Evolutionary conservation across 805 yeast species (phyloP).

Genomic region (Limtongia smithiae): DNA sequence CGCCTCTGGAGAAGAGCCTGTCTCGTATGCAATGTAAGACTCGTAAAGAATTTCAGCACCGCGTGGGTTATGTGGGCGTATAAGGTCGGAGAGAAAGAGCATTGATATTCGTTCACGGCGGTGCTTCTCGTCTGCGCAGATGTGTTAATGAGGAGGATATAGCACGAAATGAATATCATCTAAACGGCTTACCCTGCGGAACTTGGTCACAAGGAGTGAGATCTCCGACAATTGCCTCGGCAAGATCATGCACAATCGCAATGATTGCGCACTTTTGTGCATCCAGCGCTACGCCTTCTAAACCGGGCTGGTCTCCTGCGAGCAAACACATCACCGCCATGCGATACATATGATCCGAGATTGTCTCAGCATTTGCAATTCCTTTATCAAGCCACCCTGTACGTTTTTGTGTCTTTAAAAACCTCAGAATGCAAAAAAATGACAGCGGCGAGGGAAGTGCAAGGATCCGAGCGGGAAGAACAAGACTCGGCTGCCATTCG

Average conservation of each 20-base stretch:
- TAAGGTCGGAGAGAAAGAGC: slow-evolving; percentile 55
- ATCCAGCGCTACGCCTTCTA: slow-evolving; percentile 45
- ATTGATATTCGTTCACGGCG: slow-evolving; percentile 75
- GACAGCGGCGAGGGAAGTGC: slow-evolving; percentile 26
- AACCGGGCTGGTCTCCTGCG: slow-evolving; percentile 39
- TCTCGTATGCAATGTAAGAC: slow-evolving; percentile 87
- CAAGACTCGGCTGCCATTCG: slow-evolving; percentile 31
- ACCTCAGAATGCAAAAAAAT: slow-evolving; percentile 24
- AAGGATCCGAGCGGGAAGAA: slow-evolving; percentile 45
- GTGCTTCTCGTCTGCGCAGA: slow-evolving; percentile 65
- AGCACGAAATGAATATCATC: not conserved
- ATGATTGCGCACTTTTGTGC: slow-evolving; percentile 73
- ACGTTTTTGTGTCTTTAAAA: slow-evolving; percentile 71
- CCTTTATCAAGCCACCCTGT: slow-evolving; percentile 91
- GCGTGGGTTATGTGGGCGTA: slow-evolving; percentile 58
- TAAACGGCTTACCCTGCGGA: slow-evolving; percentile 43
- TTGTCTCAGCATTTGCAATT: slow-evolving; percentile 30
- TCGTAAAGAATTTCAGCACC: slow-evolving; percentile 65
- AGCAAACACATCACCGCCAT: slow-evolving; percentile 82
- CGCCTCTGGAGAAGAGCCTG: slow-evolving; percentile 76
- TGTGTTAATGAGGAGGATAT: not conserved
- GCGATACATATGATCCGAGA: slow-evolving; percentile 91
- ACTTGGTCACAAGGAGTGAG: slow-evolving; percentile 79
- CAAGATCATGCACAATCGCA: slow-evolving; percentile 88
- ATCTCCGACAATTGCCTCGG: slow-evolving; percentile 92